phyloP scores from a whole-genome alignment of 768 basidiomycete genomes.

The Gyrodon lividus region DNA sequence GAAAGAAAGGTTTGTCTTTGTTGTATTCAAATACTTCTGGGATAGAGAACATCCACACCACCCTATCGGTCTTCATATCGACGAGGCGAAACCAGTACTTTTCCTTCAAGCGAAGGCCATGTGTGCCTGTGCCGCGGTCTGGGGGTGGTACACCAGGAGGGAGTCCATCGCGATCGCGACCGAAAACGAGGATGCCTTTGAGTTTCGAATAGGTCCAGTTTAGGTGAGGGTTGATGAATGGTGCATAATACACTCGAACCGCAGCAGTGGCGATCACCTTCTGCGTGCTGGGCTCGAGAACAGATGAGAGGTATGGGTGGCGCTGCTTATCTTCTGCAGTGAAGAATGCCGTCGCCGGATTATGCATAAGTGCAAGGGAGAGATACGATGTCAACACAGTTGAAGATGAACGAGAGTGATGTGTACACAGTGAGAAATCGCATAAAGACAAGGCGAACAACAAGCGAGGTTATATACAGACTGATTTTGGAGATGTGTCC shows the following conservation, averaged over 20 bases:
- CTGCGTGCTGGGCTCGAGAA: constrained; percentile 40
- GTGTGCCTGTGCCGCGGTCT: constrained; percentile 17
- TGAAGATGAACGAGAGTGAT: constrained; percentile 18
- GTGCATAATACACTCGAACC: constrained; percentile 63
- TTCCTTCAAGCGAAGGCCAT: constrained; percentile 30
- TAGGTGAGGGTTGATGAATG: constrained; percentile 43
- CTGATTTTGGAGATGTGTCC: constrained; percentile 27
- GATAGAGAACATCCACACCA: constrained; percentile 69
- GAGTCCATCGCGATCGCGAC: constrained; percentile 31
- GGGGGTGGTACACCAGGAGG: constrained; percentile 24
- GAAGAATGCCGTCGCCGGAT: constrained; percentile 33
- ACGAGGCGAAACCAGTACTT: constrained; percentile 66
- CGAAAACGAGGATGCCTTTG: constrained; percentile 59
- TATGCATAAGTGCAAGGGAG: constrained; percentile 25
- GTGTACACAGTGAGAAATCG: constrained; percentile 18
- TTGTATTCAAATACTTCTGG: constrained; percentile 65
- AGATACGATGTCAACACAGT: constrained; percentile 2
- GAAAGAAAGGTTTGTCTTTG: constrained; percentile 89
- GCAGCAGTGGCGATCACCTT: constrained; percentile 52
- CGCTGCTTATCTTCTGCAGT: constrained; percentile 38
- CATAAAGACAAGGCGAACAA: constrained; percentile 4
- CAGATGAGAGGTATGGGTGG: constrained; percentile 38
- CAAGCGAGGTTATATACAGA: constrained; percentile 31
- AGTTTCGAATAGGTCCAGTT: constrained; percentile 64
- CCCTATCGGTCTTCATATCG: constrained; percentile 54